These are phyloP conservation scores for Tuber magnatum DNA, from an alignment of 495 filamentous ascomycete species.

Conservation along the genomic window DNA sequence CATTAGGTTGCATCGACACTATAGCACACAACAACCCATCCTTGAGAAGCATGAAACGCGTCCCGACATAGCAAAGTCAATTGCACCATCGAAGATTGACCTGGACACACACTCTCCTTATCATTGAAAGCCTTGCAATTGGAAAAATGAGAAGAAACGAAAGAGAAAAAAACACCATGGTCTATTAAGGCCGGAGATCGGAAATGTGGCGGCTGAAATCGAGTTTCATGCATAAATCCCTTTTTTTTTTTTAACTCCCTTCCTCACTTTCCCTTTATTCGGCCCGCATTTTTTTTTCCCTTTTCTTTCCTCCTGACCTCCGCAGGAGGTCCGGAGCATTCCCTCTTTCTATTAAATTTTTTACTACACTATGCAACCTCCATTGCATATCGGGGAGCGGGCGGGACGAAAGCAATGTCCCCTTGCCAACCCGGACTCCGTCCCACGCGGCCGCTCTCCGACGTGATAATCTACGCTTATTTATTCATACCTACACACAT, in stretches of 20 bases:
- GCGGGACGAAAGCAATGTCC: neutral
- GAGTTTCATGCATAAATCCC: slow-evolving; percentile 1
- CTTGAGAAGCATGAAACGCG: neutral
- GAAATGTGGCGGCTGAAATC: neutral
- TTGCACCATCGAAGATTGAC: slow-evolving; percentile 2
- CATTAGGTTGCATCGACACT: neutral
- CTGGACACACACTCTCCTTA: neutral
- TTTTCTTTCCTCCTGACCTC: neutral
- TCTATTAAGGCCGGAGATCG: slow-evolving; percentile 2
- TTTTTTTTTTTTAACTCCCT: neutral
- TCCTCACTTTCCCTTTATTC: neutral
- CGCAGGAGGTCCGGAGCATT: neutral
- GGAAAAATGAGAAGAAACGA: neutral
- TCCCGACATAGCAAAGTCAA: neutral
- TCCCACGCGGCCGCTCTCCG: slow-evolving; percentile 1
- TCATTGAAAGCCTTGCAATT: neutral
- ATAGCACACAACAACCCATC: neutral
- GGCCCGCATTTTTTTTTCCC: neutral
- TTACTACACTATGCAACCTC: neutral
- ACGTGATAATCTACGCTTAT: neutral
- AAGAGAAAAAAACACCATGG: neutral
- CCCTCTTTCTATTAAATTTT: neutral
- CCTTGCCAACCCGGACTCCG: neutral
- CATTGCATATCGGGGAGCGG: slow-evolving; percentile 5
- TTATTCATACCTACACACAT: neutral